phyloP scores from a whole-genome alignment of 2,329 filamentous ascomycete genomes.

The Biscogniauxia marginata region DNA sequence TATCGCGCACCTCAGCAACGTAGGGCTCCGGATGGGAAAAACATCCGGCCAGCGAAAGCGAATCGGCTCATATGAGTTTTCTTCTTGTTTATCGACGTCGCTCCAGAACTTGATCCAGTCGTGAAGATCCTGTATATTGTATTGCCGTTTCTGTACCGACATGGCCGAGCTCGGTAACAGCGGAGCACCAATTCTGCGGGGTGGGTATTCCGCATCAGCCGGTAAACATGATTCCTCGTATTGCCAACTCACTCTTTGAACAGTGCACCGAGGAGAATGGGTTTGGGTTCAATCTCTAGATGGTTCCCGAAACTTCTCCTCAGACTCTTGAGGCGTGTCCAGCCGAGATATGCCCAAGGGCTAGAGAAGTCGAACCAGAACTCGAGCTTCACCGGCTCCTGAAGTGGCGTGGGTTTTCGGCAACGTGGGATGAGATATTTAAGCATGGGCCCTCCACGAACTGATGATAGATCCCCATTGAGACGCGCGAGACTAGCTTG shows the following conservation, averaged over 20 bases:
- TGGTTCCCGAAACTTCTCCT: slow-evolving; percentile 4
- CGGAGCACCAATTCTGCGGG: slow-evolving; percentile 7
- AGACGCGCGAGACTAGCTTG: slow-evolving; percentile 5
- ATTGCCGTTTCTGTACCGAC: slow-evolving; percentile 7
- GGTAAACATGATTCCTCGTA: background rate
- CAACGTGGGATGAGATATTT: slow-evolving; percentile 6
- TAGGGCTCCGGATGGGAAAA: slow-evolving; percentile 9
- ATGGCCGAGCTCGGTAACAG: slow-evolving; percentile 3
- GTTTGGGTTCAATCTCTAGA: slow-evolving; percentile 5
- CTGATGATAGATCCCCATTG: background rate
- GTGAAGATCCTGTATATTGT: slow-evolving; percentile 3
- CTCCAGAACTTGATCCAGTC: slow-evolving; percentile 9
- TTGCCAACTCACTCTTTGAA: slow-evolving; percentile 6
- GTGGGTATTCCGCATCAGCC: background rate
- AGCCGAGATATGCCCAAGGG: slow-evolving; percentile 12
- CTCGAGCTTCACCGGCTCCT: slow-evolving; percentile 5
- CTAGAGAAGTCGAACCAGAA: slow-evolving; percentile 14
- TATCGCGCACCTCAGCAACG: slow-evolving; percentile 7
- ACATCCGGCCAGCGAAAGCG: slow-evolving; percentile 5
- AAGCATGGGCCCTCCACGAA: background rate
- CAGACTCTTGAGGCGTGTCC: slow-evolving; percentile 4
- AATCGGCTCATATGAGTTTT: background rate
- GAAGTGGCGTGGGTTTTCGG: background rate
- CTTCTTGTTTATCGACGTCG: slow-evolving; percentile 7
- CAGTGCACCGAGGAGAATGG: slow-evolving; percentile 8